Conservation (phyloP, 345 rosid genomes). For the Citrus reticulata region DNA sequence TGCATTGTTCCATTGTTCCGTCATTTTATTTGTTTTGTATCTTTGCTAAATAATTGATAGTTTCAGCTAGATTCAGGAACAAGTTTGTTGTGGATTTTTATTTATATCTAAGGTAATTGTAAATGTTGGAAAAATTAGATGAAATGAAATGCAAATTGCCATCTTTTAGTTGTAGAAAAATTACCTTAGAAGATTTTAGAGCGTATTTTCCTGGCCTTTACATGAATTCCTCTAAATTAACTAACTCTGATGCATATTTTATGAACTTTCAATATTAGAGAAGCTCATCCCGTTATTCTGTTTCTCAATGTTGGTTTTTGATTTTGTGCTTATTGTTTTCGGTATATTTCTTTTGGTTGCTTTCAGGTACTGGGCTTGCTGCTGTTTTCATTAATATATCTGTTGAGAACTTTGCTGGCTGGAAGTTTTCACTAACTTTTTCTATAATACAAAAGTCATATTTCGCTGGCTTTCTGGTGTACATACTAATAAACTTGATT, state of each 20-base stretch:
- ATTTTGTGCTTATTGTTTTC: not conserved
- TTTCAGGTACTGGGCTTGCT: constrained; percentile 88
- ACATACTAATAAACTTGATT: constrained; percentile 69
- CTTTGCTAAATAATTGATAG: not conserved
- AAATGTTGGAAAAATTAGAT: not conserved
- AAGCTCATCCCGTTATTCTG: not conserved
- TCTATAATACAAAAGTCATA: constrained; percentile 83
- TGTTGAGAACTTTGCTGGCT: constrained; percentile 96
- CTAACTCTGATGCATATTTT: not conserved
- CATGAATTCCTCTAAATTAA: not conserved
- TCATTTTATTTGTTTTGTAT: not conserved
- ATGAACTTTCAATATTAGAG: not conserved
- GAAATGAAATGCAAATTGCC: not conserved
- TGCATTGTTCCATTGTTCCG: not conserved
- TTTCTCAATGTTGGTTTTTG: not conserved
- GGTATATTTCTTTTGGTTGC: not conserved
- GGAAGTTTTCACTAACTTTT: constrained; percentile 81
- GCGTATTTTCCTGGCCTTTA: not conserved
- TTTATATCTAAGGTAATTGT: not conserved
- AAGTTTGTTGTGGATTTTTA: not conserved
- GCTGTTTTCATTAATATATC: constrained; percentile 91
- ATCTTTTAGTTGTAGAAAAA: too few species aligned
- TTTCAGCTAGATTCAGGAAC: not conserved
- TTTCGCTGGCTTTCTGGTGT: constrained; percentile 74
- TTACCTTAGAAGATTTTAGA: too few species aligned